Conservation (phyloP, 225 moss, liverwort and hornwort species). For the Polytrichum commune region DNA sequence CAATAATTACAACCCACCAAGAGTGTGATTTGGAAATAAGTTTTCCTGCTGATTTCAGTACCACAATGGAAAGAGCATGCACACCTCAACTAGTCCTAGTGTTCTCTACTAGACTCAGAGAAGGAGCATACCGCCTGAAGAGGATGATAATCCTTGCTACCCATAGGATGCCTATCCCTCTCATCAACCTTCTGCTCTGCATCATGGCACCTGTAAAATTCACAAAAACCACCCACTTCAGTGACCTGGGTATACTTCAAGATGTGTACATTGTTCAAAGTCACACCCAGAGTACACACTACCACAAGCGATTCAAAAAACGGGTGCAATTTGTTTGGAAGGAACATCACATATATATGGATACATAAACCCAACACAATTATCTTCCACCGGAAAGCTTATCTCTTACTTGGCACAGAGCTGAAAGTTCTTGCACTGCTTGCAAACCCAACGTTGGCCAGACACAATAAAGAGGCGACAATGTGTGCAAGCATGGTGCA, state of each 20-base stretch:
- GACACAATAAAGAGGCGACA: constrained; percentile 79
- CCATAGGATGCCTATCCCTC: constrained; percentile 75
- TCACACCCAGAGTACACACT: not conserved
- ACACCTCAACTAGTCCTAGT: too few relatives aligned
- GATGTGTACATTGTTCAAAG: not conserved
- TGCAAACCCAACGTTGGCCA: constrained; percentile 89
- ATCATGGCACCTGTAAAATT: constrained; percentile 67
- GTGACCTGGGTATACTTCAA: not conserved
- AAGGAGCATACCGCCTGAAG: constrained; percentile 34
- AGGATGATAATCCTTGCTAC: constrained; percentile 61
- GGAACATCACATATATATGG: too few relatives aligned
- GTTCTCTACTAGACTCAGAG: not conserved
- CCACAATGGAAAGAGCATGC: too few relatives aligned
- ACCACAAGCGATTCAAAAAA: too few relatives aligned
- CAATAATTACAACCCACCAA: too few relatives aligned
- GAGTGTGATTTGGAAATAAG: too few relatives aligned
- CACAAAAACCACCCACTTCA: constrained; percentile 1
- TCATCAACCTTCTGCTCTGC: constrained; percentile 80
- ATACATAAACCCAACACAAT: too few relatives aligned
- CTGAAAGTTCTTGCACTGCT: constrained; percentile 84
- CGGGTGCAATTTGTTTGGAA: too few relatives aligned
- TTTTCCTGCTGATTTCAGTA: too few relatives aligned
- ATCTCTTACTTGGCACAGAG: constrained; percentile 81
- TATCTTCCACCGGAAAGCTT: too few relatives aligned
- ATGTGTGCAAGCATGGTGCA: constrained; percentile 92